Percentiles rank a stretch among this genome's conserved stretches.
Conservation (phyloP, 371 early-diverging fungal species). For the Blastocladiella emersonii region DNA sequence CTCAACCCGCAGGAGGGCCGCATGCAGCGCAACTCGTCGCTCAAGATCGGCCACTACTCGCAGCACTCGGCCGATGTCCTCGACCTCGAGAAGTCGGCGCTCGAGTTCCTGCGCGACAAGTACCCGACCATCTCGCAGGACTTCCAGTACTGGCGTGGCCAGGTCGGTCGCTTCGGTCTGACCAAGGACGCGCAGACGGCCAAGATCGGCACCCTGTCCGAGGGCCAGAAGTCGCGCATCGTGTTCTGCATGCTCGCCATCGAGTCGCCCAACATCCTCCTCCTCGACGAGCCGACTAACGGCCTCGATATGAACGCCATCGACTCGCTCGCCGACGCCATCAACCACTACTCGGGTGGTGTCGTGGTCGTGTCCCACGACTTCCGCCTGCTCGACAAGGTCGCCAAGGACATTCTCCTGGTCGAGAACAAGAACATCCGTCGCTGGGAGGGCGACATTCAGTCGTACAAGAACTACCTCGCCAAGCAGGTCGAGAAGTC, state of each 20-base stretch:
- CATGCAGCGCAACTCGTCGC: conserved; percentile 71
- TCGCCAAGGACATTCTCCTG: conserved; percentile 91
- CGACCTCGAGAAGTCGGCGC: conserved; percentile 66
- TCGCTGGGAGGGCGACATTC: conserved; percentile 26
- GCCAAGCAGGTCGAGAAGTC: neutral
- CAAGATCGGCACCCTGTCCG: conserved; percentile 73
- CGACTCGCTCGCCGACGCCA: conserved; percentile 91
- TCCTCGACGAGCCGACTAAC: conserved; percentile 90
- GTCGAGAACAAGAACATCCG: conserved; percentile 73
- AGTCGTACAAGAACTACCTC: neutral
- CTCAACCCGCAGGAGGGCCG: conserved; percentile 72
- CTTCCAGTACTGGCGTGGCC: conserved; percentile 66
- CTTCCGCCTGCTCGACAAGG: conserved; percentile 91
- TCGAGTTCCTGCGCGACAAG: conserved; percentile 80
- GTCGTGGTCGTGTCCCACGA: conserved; percentile 99
- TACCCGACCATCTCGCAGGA: conserved; percentile 68
- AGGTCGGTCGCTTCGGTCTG: conserved; percentile 86
- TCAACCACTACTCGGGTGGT: conserved; percentile 89
- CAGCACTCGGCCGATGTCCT: conserved; percentile 97
- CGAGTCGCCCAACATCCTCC: conserved; percentile 76
- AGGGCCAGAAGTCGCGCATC: conserved; percentile 89
- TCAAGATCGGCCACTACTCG: conserved; percentile 92
- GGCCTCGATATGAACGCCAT: conserved; percentile 90
- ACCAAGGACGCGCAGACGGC: conserved; percentile 84
- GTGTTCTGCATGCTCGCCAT: conserved; percentile 91